These are phyloP conservation scores for Nemania serpens DNA, from an alignment of 2,329 filamentous ascomycete species.

Conservation along the genomic window DNA sequence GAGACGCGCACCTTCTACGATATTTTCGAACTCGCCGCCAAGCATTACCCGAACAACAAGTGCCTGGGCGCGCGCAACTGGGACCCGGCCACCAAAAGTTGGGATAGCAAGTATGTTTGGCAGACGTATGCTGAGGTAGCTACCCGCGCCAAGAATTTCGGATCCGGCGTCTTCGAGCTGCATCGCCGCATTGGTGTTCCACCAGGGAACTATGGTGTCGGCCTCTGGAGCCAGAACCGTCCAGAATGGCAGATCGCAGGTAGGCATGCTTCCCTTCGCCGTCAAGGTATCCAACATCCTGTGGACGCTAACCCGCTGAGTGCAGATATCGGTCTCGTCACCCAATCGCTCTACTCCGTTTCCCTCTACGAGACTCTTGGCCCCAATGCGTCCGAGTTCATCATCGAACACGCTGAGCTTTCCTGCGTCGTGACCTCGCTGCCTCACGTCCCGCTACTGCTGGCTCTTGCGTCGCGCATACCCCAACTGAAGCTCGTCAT, in stretches of 20 bases:
- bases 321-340: conserved; percentile 81
- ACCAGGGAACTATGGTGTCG: conserved; percentile 72
- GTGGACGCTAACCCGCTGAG: conserved; percentile 20
- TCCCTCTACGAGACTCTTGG: conserved; percentile 97
- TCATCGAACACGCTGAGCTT: conserved; percentile 87
- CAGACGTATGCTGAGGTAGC: conserved; percentile 80
- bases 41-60: conserved; percentile 65
- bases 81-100: conserved; percentile 74
- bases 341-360: conserved; percentile 85
- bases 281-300: background rate
- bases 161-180: conserved; percentile 81
- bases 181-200: conserved; percentile 73
- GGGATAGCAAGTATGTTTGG: conserved; percentile 78
- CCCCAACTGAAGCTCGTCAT: conserved; percentile 87
- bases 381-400: conserved; percentile 89
- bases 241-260: conserved; percentile 87
- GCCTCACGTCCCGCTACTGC: conserved; percentile 77
- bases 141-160: conserved; percentile 79
- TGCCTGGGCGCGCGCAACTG: conserved; percentile 84
- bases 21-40: conserved; percentile 72
- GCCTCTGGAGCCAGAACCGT: conserved; percentile 85
- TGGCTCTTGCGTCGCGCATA: conserved; percentile 77
- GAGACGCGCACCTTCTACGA: conserved; percentile 75
- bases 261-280: conserved; percentile 41
- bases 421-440: conserved; percentile 77